Conservation (phyloP, 805 yeast species). For the Candida jianshihensis region DNA sequence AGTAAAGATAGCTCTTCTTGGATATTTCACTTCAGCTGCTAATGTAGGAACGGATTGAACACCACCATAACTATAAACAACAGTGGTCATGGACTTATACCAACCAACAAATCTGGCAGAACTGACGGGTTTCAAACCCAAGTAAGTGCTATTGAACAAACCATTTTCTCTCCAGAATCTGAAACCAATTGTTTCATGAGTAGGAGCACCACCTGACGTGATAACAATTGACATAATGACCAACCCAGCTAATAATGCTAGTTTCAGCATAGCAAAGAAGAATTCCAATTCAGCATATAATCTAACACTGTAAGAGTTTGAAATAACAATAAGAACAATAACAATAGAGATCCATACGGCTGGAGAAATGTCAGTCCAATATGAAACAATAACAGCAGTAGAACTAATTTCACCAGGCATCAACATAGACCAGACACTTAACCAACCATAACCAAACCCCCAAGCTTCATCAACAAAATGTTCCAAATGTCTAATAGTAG, state of each 20-base stretch:
- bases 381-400: constrained; percentile 38
- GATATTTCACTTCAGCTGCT: constrained; percentile 49
- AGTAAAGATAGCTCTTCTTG: constrained; percentile 50
- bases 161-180: constrained; percentile 28
- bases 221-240: constrained; percentile 47
- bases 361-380: constrained; percentile 37
- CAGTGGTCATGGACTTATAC: constrained; percentile 50
- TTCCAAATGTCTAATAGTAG: constrained; percentile 30
- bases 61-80: constrained; percentile 55
- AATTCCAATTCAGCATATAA: constrained; percentile 47
- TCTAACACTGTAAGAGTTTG: constrained; percentile 30
- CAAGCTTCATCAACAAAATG: constrained; percentile 37
- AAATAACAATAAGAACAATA: constrained; percentile 27
- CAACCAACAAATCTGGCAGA: constrained; percentile 56
- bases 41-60: constrained; percentile 49
- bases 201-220: constrained; percentile 60
- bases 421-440: constrained; percentile 32
- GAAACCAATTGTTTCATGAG: constrained; percentile 27
- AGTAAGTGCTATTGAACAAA: constrained; percentile 27
- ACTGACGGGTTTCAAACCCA: constrained; percentile 24
- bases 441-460: constrained; percentile 42
- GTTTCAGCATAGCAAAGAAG: constrained; percentile 53
- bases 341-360: constrained; percentile 41
- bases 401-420: constrained; percentile 40
- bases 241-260: constrained; percentile 53